Evolutionary conservation across 371 early-diverging fungal genomes (phyloP).

Genomic region (Haplosporangium sp.): DNA sequence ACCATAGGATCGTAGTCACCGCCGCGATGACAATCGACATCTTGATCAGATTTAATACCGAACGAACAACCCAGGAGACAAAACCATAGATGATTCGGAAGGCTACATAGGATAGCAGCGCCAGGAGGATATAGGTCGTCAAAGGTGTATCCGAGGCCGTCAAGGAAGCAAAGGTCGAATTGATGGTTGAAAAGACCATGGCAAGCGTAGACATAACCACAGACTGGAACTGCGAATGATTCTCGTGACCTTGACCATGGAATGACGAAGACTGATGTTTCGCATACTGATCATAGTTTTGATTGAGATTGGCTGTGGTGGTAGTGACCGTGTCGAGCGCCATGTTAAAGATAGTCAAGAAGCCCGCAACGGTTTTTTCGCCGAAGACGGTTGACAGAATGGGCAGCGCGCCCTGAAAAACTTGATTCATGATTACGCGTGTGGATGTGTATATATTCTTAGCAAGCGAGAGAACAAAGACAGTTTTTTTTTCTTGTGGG

Average conservation of each 20-base stretch:
- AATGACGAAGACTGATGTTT: conserved; percentile 1
- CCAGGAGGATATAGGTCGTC: conserved; percentile 41
- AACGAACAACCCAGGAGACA: conserved; percentile 40
- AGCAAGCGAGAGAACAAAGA: not conserved
- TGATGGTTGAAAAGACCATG: conserved; percentile 22
- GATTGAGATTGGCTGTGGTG: conserved; percentile 10
- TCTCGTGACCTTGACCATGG: conserved; percentile 4
- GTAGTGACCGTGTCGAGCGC: conserved; percentile 29
- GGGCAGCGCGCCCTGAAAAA: conserved; percentile 33
- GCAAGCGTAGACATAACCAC: conserved; percentile 18
- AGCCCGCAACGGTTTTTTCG: conserved; percentile 36
- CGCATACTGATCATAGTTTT: conserved; percentile 5
- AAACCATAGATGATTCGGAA: conserved; percentile 41
- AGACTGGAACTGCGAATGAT: conserved; percentile 15
- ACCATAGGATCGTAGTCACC: conserved; percentile 33
- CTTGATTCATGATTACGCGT: conserved; percentile 24
- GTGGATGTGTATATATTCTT: not conserved
- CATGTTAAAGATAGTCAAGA: conserved; percentile 33
- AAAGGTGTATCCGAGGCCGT: conserved; percentile 34
- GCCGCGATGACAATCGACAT: conserved; percentile 38
- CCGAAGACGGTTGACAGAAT: conserved; percentile 42
- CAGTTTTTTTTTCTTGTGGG: not conserved
- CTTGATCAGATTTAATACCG: conserved; percentile 46
- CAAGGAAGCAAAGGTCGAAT: conserved; percentile 29
- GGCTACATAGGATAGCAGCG: conserved; percentile 31